Evolutionary conservation across 495 filamentous ascomycete genomes (phyloP).

Genomic region (Penicillium arizonense): DNA sequence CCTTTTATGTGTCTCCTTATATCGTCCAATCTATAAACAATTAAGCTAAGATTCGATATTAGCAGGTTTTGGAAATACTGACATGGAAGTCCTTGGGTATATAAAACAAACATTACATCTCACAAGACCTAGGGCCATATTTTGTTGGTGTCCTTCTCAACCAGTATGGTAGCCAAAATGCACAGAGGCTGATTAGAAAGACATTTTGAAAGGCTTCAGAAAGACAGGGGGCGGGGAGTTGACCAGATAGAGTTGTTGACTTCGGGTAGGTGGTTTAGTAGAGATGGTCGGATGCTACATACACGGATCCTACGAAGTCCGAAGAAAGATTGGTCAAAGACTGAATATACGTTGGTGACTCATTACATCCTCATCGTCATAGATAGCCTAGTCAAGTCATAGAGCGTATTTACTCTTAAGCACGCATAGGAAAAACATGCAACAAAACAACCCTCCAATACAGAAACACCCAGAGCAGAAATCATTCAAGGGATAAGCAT

Average conservation of each 20-base stretch:
- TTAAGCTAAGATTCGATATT: too few species aligned
- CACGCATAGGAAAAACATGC: background rate
- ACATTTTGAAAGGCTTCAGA: too few species aligned
- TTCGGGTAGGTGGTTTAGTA: slow-evolving; percentile 8
- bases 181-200: too few species aligned
- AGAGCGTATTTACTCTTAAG: slow-evolving; percentile 15
- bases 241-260: slow-evolving; percentile 4
- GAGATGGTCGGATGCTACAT: background rate
- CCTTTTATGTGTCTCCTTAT: too few species aligned
- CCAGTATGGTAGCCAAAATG: too few species aligned
- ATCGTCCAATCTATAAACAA: too few species aligned
- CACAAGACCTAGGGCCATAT: too few species aligned
- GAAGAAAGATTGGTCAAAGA: background rate
- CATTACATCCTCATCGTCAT: slow-evolving; percentile 10
- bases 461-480: slow-evolving; percentile 5
- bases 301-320: background rate
- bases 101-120: too few species aligned
- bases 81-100: too few species aligned
- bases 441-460: slow-evolving; percentile 8
- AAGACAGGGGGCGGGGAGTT: background rate
- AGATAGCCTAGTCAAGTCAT: slow-evolving; percentile 10
- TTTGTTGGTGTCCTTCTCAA: too few species aligned
- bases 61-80: too few species aligned
- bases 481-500: background rate
- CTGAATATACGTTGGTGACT: background rate